phyloP scores from a whole-genome alignment of 1,284 basidiomycete genomes.

The Ceratobasidium sp. region DNA sequence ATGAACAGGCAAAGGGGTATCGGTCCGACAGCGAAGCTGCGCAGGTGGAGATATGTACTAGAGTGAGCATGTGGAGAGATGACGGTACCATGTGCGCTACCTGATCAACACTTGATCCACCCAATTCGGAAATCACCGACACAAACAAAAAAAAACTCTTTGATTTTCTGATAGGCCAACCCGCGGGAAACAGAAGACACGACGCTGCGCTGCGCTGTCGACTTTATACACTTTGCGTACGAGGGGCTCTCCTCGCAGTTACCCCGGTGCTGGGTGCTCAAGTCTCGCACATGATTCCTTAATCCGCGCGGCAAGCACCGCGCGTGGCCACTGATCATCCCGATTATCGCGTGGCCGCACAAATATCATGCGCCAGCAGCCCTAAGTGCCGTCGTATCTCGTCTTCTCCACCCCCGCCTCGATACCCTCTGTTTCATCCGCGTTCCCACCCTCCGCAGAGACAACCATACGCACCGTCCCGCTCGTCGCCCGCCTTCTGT shows the following conservation, averaged over 20 bases:
- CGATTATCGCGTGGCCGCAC: slow-evolving; percentile 19
- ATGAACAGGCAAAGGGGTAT: slow-evolving; percentile 34
- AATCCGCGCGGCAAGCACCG: slow-evolving; percentile 16
- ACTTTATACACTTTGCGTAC: slow-evolving; percentile 30
- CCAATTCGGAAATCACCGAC: slow-evolving; percentile 39
- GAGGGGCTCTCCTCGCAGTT: slow-evolving; percentile 24
- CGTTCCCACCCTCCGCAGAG: not conserved
- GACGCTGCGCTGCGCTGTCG: not conserved
- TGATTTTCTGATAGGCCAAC: slow-evolving; percentile 43
- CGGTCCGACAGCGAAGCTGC: slow-evolving; percentile 10
- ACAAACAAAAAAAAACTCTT: slow-evolving; percentile 24
- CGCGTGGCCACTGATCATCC: slow-evolving; percentile 22
- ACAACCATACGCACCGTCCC: not conserved
- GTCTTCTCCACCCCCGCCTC: not conserved
- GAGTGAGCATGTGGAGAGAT: slow-evolving; percentile 45
- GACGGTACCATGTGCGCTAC: slow-evolving; percentile 44
- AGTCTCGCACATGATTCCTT: slow-evolving; percentile 32
- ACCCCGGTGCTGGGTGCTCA: slow-evolving; percentile 27
- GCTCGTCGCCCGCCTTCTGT: not conserved
- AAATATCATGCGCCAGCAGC: slow-evolving; percentile 32
- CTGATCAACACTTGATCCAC: slow-evolving; percentile 25
- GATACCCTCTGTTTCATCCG: not conserved
- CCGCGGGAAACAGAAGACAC: not conserved
- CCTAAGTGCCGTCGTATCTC: not conserved
- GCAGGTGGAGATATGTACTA: slow-evolving; percentile 33